These are phyloP conservation scores for Choanephora cucurbitarum DNA, from an alignment of 371 early-diverging fungal genomes.

Conservation along the genomic window DNA sequence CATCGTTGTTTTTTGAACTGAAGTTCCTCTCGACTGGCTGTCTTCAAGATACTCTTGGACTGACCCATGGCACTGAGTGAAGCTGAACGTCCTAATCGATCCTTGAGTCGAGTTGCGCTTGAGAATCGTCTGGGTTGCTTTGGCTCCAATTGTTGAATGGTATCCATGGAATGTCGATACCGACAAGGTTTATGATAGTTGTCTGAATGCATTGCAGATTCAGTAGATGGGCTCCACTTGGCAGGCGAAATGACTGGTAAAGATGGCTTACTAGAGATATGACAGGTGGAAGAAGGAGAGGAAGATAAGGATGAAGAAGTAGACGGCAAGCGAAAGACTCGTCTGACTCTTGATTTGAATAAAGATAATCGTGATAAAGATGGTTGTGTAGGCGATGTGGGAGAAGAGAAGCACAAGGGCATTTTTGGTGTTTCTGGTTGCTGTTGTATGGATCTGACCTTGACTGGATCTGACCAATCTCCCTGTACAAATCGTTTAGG, in stretches of 20 bases:
- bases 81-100: not conserved
- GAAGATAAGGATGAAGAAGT: not conserved
- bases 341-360: slow-evolving; percentile 16
- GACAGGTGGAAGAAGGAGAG: too few relatives aligned
- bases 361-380: slow-evolving; percentile 5
- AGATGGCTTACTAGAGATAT: not conserved
- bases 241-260: slow-evolving; percentile 5
- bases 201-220: slow-evolving; percentile 9
- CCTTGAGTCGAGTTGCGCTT: not conserved
- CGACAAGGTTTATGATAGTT: not conserved
- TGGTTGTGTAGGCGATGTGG: not conserved
- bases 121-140: not conserved
- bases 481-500: not conserved
- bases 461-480: not conserved
- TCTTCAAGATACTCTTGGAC: slow-evolving; percentile 3
- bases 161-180: not conserved
- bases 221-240: slow-evolving; percentile 13
- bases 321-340: slow-evolving; percentile 14
- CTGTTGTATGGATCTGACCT: slow-evolving; percentile 7
- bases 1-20: not conserved
- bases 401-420: not conserved
- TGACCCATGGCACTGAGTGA: not conserved
- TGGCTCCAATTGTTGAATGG: not conserved
- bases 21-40: too few relatives aligned
- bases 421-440: not conserved